Percentiles rank a stretch among this genome's conserved stretches.
These are phyloP conservation scores for Eragrostis nindensis DNA, from an alignment of 176 grass and related monocot genomes.

Conservation along the genomic window DNA sequence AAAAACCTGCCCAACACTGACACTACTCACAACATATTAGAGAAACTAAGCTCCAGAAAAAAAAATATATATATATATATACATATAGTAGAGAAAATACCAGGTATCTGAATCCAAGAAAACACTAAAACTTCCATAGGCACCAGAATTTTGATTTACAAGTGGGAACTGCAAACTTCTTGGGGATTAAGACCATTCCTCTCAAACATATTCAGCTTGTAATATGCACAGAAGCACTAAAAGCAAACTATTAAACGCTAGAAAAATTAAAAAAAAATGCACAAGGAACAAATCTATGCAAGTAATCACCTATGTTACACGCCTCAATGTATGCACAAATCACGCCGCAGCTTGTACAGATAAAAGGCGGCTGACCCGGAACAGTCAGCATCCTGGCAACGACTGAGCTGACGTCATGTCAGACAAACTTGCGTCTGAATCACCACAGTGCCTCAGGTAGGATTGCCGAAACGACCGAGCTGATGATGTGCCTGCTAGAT, in stretches of 20 bases:
- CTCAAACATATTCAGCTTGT: slow-evolving; percentile 11
- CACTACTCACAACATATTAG: too few species aligned
- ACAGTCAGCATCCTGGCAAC: slow-evolving; percentile 67
- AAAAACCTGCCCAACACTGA: too few species aligned
- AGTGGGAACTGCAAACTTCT: not conserved
- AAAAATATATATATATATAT: too few species aligned
- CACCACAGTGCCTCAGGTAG: slow-evolving; percentile 65
- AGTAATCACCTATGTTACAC: slow-evolving; percentile 27
- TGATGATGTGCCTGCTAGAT: slow-evolving; percentile 51
- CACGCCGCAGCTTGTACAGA: not conserved
- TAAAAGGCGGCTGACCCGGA: not conserved
- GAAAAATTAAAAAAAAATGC: not conserved
- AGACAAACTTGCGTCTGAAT: slow-evolving; percentile 70
- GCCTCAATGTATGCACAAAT: slow-evolving; percentile 36
- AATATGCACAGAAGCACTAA: slow-evolving; percentile 21
- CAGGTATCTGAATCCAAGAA: not conserved
- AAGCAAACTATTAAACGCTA: not conserved
- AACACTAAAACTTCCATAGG: not conserved
- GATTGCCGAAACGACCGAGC: slow-evolving; percentile 70
- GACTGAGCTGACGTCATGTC: slow-evolving; percentile 76
- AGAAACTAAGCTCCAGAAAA: too few species aligned
- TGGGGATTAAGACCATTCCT: not conserved
- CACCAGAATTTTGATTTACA: not conserved
- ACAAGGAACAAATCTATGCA: slow-evolving; percentile 9
- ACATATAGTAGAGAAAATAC: too few species aligned